phyloP scores from a whole-genome alignment of 495 filamentous ascomycete genomes.

The Neurospora sublineolata region DNA sequence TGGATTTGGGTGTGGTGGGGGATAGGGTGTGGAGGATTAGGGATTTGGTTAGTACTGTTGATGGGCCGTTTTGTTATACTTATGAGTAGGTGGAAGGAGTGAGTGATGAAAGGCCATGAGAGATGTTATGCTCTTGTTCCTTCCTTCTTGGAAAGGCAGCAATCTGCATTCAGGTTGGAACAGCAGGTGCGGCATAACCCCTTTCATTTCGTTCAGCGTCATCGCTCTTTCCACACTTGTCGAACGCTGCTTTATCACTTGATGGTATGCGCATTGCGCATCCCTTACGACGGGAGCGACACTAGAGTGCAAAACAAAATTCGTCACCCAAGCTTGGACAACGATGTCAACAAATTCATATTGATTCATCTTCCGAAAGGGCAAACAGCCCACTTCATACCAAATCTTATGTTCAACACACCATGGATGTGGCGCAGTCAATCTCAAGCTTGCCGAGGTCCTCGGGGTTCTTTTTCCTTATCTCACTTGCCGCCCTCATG shows the following conservation, averaged over 20 bases:
- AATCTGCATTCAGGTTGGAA: neutral
- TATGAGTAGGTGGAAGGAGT: constrained; percentile 23
- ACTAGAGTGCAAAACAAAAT: too few species aligned
- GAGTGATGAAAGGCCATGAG: neutral
- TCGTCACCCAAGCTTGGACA: neutral
- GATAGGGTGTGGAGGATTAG: constrained; percentile 29
- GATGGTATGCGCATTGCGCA: neutral
- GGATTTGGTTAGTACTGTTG: constrained; percentile 32
- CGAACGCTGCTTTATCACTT: neutral
- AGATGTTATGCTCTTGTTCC: neutral
- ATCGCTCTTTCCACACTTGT: neutral
- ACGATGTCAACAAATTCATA: neutral
- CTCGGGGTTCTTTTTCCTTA: neutral
- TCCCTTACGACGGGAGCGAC: neutral
- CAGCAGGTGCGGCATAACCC: neutral
- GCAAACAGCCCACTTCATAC: neutral
- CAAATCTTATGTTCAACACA: neutral
- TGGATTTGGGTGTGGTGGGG: constrained; percentile 32
- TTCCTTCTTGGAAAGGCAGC: neutral
- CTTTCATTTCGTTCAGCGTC: neutral
- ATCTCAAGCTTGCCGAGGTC: neutral
- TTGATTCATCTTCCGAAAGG: neutral
- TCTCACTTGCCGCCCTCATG: neutral
- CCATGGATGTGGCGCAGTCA: neutral
- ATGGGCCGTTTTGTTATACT: constrained; percentile 41